Conservation (phyloP, 1,284 basidiomycete species). For the Earliella scabrosa region DNA sequence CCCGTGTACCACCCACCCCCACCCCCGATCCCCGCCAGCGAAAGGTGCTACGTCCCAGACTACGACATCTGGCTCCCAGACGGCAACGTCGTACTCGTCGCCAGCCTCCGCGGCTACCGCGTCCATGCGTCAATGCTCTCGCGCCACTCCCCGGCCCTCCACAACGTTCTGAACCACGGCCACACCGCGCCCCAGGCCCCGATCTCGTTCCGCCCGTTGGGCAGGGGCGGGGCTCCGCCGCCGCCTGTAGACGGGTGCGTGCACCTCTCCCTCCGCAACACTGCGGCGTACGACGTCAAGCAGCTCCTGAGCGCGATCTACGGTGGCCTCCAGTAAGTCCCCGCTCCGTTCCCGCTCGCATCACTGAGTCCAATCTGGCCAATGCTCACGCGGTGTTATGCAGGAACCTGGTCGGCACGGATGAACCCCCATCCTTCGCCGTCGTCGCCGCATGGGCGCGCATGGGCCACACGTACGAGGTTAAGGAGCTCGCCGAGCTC, state of each 20-base stretch:
- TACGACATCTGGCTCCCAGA: slow-evolving; percentile 15
- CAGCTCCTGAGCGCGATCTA: slow-evolving; percentile 4
- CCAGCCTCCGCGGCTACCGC: slow-evolving; percentile 1
- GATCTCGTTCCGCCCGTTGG: too few relatives aligned
- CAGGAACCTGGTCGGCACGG: neutral
- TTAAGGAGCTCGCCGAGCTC: neutral
- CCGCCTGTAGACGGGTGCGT: too few relatives aligned
- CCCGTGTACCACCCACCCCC: too few relatives aligned
- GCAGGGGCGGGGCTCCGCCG: too few relatives aligned
- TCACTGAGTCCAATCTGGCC: too few relatives aligned
- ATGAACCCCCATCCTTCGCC: neutral
- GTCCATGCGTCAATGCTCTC: slow-evolving; percentile 7
- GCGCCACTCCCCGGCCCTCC: slow-evolving; percentile 4
- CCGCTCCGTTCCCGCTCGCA: neutral
- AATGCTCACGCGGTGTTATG: too few relatives aligned
- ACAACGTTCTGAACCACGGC: slow-evolving; percentile 1
- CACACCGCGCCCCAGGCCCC: slow-evolving; percentile 1
- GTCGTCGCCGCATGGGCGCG: neutral
- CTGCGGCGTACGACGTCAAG: neutral
- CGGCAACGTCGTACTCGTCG: slow-evolving; percentile 11
- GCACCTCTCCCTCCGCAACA: too few relatives aligned
- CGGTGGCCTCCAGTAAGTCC: neutral
- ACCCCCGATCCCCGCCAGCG: too few relatives aligned
- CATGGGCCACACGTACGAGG: slow-evolving; percentile 4
- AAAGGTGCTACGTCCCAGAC: too few relatives aligned